Conservation (phyloP, 495 filamentous ascomycete genomes). For the Cryomyces minteri region DNA sequence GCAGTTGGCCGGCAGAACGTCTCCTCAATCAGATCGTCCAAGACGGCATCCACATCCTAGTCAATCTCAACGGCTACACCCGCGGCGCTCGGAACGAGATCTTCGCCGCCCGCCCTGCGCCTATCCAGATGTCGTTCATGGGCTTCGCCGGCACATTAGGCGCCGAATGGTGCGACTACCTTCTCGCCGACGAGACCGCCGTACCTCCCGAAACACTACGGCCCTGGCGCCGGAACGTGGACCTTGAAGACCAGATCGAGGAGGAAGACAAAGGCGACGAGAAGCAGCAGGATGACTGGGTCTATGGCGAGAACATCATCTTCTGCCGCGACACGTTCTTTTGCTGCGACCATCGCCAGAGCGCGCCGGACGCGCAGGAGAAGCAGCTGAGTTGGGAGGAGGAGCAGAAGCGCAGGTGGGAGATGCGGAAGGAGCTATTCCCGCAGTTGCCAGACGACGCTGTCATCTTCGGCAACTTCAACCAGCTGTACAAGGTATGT, state of each 20-base stretch:
- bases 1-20: slow-evolving; percentile 65
- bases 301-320: slow-evolving; percentile 94
- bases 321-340: slow-evolving; percentile 95
- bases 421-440: slow-evolving; percentile 90
- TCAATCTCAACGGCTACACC: slow-evolving; percentile 97
- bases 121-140: slow-evolving; percentile 99
- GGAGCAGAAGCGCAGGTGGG: slow-evolving; percentile 70
- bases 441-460: slow-evolving; percentile 64
- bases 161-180: slow-evolving; percentile 97
- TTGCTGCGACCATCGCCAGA: slow-evolving; percentile 94
- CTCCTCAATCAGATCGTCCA: slow-evolving; percentile 77
- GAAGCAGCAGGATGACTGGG: slow-evolving; percentile 46
- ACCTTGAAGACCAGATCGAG: slow-evolving; percentile 47
- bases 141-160: slow-evolving; percentile 93
- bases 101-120: slow-evolving; percentile 86
- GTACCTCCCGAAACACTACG: slow-evolving; percentile 70
- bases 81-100: slow-evolving; percentile 93
- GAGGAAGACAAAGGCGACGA: slow-evolving; percentile 49
- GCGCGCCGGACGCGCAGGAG: slow-evolving; percentile 58
- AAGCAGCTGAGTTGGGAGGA: slow-evolving; percentile 57
- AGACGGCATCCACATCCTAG: slow-evolving; percentile 91
- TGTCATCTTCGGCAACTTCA: slow-evolving; percentile 95
- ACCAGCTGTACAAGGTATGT: slow-evolving; percentile 94
- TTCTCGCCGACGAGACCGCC: slow-evolving; percentile 76
- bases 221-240: slow-evolving; percentile 54